Base-by-base conservation (phyloP, 1,284 basidiomycete species). In the Meira nashicola region DNA sequence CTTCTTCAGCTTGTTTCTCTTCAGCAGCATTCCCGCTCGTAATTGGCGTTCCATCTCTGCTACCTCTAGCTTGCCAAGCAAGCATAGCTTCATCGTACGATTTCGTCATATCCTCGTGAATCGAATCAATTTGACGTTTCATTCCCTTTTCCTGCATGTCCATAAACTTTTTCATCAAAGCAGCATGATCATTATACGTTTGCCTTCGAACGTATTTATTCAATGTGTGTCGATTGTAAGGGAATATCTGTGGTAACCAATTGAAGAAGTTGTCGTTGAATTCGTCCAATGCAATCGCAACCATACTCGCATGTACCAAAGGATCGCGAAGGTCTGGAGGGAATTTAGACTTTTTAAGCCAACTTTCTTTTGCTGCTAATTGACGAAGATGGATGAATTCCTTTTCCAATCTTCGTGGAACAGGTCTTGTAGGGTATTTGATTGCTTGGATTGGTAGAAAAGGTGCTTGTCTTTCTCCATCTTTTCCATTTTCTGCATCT, bases 181-280 rank as follows among this genome's bases (percentile, higher is more conserved):
- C 65, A 54, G 68, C 65, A 63, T 76, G 73, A 43, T 69, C 62
- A 25, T 65, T 62, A 51, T 72, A 76, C 51, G 74, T 73, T 50
- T 78, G 74, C 33, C 76, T 65, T 57, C 74, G 76, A 48, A 69
- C 70, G 43, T 76, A 58, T 61, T 78, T 78, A 66, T 68, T 73
- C 68, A 81, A 76, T 4, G 81, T 81, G 78, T 89, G 94, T 69
- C 89, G 87, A 79, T 95, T 95, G 77, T 94, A 94, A 0, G 91
- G 91, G 74, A 95, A 93, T 46, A 94, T 80, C 33, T 81, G 82
- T 0, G 92, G 90, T 85, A 95, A 88, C 40, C 88, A 82, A 71
- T 86, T 87, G 81, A 94, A 94, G 77, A 93, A 94, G 73, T 89
- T 86, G 19, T 93, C 90, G 70, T 91, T 87, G 79, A 92, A 94